Conservation (phyloP, 768 basidiomycete species). For the Ramaria sp. region DNA sequence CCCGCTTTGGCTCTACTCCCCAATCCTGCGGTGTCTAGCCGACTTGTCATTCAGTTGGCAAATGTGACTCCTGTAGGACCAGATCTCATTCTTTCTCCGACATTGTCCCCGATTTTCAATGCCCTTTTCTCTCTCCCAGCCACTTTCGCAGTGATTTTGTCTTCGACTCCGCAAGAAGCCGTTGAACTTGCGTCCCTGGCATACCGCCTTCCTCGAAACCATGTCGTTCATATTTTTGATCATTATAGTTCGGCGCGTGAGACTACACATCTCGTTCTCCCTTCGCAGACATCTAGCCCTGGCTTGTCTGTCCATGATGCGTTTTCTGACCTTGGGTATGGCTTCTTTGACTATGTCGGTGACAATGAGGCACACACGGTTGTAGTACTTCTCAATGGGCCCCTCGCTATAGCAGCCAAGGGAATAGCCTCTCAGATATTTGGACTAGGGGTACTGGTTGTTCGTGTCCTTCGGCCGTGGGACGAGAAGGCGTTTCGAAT, state of each 20-base stretch:
- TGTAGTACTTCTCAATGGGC: conserved; percentile 66
- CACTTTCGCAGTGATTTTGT: conserved; percentile 63
- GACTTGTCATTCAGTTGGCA: conserved; percentile 79
- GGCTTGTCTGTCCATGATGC: conserved; percentile 32
- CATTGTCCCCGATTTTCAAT: conserved; percentile 56
- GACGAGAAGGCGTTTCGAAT: conserved; percentile 48
- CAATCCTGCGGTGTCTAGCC: conserved; percentile 42
- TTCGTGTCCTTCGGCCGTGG: conserved; percentile 83
- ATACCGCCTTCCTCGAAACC: conserved; percentile 54
- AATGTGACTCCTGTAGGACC: conserved; percentile 56
- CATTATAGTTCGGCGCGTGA: conserved; percentile 75
- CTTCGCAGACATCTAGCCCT: conserved; percentile 22
- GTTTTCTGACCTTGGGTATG: conserved; percentile 48
- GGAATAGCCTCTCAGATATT: conserved; percentile 31
- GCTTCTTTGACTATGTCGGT: conserved; percentile 69
- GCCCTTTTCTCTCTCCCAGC: conserved; percentile 51
- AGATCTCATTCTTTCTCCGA: conserved; percentile 62
- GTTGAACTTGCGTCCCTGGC: conserved; percentile 66
- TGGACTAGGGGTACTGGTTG: conserved; percentile 55
- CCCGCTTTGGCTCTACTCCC: conserved; percentile 70
- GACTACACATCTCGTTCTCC: conserved; percentile 41
- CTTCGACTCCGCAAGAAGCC: conserved; percentile 75
- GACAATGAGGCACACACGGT: conserved; percentile 50
- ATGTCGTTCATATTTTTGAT: conserved; percentile 87
- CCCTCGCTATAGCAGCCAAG: conserved; percentile 55